Base-by-base conservation (phyloP, 768 basidiomycete species). In the Termitomyces sp. region DNA sequence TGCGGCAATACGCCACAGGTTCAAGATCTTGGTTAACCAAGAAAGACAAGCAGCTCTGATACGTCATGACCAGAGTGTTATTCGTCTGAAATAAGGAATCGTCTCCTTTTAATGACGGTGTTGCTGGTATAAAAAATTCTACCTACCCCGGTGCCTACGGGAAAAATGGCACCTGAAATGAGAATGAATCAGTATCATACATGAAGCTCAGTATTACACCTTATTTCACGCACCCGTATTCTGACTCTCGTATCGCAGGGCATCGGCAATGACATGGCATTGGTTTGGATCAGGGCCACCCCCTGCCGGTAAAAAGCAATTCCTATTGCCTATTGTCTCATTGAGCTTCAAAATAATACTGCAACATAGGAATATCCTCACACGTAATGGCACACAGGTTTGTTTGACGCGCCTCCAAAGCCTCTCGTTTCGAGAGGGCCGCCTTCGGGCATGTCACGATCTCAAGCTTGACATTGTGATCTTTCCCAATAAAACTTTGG, bases 261-360 rank as follows among this genome's bases (percentile, higher is more conserved):
- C 81, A 58, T 82, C 80, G 5, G 80, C 76, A 60, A 84, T 82
- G 55, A 83, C 71, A 67, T 76, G 70, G 62, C 79, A 82, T 20
- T 84, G 79, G 59, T 78, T 77, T 3, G 79, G 78, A 68, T 80
- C 71, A 1, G 81, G 81, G 36, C 80, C 82, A 65, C 79, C 79
- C 20, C 79, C 80, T 2, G 78, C 64, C 2, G 79, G 78, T 11
- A 66, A 60, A 73, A 81, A 83, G 73, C 80, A 83, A 68, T 79
- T 77, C 7, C 75, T 79, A 60, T 62, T 69, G 63, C 79, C 78
- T 78, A 56, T 16, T 46, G 28, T 16, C 40, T 22, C 33, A 35
- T 22, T 28, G 15, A 16, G 15, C 18, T 52, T 12, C 7, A 15
- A 24, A 11, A 11, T 40, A 18, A 15, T 7, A 11, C 0, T 36